Evolutionary conservation across 2,329 filamentous ascomycete species (phyloP).

Genomic region (Cylindrodendrum hubeiense): DNA sequence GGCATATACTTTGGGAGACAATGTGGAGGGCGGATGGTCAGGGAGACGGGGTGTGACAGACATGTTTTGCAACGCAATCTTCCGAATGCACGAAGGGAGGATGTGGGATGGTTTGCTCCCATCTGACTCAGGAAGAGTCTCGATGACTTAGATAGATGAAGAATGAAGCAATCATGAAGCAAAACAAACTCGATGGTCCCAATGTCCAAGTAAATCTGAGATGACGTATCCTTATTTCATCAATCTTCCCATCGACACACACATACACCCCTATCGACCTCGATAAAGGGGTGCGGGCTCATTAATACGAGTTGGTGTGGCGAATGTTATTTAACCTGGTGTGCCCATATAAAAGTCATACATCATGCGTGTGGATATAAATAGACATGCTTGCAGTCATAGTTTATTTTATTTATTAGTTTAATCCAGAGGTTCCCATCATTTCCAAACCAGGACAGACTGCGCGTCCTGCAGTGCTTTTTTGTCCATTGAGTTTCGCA

Average conservation of each 20-base stretch:
- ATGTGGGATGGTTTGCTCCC: constrained; percentile 16
- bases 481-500: background rate
- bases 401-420: background rate
- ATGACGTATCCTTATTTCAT: background rate
- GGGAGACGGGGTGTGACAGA: constrained; percentile 27
- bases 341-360: background rate
- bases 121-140: constrained; percentile 15
- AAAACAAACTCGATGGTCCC: constrained; percentile 6
- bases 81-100: background rate
- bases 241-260: too few species aligned
- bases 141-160: constrained; percentile 28
- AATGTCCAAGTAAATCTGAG: background rate
- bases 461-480: background rate
- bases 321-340: background rate
- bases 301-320: background rate
- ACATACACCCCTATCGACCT: too few species aligned
- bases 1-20: constrained; percentile 9
- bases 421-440: background rate
- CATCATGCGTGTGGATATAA: background rate
- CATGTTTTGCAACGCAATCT: constrained; percentile 30
- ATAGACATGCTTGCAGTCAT: background rate
- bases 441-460: background rate
- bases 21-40: background rate
- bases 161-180: constrained; percentile 32
- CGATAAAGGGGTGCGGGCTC: too few species aligned